A percentile compares a stretch with the other conserved stretches of the same genome.
phyloP scores from a whole-genome alignment of 106 monocot genomes.

The Dendrobium catenatum region DNA sequence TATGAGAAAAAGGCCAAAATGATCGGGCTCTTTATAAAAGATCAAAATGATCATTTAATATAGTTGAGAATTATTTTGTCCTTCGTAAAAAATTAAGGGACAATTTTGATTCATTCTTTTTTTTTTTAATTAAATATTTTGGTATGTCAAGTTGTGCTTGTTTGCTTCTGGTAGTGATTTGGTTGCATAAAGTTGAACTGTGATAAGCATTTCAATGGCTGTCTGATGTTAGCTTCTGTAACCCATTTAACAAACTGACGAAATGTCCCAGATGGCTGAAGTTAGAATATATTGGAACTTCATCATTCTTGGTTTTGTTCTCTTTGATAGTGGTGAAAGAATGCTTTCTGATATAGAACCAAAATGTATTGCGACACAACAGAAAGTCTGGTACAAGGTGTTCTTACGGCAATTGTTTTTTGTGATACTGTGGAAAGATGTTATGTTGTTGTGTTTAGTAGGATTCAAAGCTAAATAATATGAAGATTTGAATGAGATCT shows the following conservation, averaged over 20 bases:
- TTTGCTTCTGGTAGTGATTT: not conserved
- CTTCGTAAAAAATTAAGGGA: too few relatives aligned
- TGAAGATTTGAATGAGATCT: not conserved
- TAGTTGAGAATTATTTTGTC: too few relatives aligned
- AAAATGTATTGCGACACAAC: not conserved
- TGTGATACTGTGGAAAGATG: not conserved
- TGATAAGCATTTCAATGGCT: not conserved
- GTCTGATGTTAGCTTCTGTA: too few relatives aligned
- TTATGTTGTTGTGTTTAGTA: not conserved
- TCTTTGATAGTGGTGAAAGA: too few relatives aligned
- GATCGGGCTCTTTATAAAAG: too few relatives aligned
- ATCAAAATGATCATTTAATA: too few relatives aligned
- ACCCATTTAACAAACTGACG: too few relatives aligned
- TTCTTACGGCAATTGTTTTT: not conserved
- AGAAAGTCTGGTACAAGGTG: not conserved
- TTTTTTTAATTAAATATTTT: not conserved
- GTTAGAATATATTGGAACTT: too few relatives aligned
- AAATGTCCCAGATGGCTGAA: too few relatives aligned
- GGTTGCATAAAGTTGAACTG: not conserved
- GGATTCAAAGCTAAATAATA: constrained; percentile 1
- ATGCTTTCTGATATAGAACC: not conserved
- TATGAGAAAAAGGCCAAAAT: too few relatives aligned
- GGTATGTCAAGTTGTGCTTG: not conserved
- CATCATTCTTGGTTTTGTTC: too few relatives aligned
- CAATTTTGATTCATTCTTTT: too few relatives aligned